A percentile compares a stretch with the other conserved stretches of the same genome.
Evolutionary conservation across 139 green algal genomes (phyloP).

Genomic region (Ettlia oleoabundans): DNA sequence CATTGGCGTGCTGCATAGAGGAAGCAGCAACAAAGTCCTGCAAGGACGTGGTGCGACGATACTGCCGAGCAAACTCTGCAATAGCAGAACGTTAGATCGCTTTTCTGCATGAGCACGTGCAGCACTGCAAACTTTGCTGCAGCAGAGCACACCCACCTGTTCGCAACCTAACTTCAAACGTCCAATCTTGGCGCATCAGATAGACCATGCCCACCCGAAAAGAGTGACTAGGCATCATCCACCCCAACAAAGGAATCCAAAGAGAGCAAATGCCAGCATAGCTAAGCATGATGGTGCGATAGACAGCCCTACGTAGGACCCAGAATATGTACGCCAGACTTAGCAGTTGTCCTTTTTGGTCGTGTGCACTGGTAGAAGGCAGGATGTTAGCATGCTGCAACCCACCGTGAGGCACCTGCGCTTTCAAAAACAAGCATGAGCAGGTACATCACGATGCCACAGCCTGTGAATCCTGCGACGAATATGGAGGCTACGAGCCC

Average conservation of each 20-base stretch:
- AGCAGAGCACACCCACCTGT: background rate
- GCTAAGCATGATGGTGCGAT: conserved; percentile 46
- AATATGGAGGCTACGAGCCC: conserved; percentile 60
- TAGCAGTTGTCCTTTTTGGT: too few species aligned
- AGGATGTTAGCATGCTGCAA: background rate
- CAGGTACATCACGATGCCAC: conserved; percentile 67
- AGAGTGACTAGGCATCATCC: conserved; percentile 67
- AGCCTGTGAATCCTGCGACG: conserved; percentile 70
- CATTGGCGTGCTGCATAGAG: background rate
- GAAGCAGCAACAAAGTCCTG: conserved; percentile 54
- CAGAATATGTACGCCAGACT: too few species aligned
- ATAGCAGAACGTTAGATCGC: background rate
- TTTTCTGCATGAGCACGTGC: background rate
- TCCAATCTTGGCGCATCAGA: conserved; percentile 35
- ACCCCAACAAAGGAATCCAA: conserved; percentile 59
- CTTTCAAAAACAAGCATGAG: conserved; percentile 56
- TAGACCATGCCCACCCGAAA: conserved; percentile 59
- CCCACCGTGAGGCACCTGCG: conserved; percentile 32
- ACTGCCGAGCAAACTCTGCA: conserved; percentile 42
- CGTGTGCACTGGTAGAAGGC: background rate
- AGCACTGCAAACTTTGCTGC: background rate
- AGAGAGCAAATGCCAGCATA: conserved; percentile 53
- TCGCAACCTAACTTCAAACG: conserved; percentile 42
- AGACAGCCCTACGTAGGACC: conserved; percentile 43
- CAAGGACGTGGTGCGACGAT: conserved; percentile 42